phyloP scores from a whole-genome alignment of 345 rosid genomes.

The Hibiscus trionum region DNA sequence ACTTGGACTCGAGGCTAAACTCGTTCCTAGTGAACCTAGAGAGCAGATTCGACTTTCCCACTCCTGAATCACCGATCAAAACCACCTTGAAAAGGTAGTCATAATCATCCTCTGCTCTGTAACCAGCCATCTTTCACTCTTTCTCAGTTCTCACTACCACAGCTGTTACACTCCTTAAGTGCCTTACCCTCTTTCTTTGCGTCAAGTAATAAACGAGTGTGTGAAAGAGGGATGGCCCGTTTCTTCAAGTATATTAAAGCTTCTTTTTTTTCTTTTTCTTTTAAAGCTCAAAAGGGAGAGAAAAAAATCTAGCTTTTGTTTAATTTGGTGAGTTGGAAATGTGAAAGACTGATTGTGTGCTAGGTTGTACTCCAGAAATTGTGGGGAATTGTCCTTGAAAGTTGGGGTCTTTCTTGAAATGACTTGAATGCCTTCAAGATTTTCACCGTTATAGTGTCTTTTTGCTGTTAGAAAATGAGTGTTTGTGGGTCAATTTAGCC shows the following conservation, averaged over 20 bases:
- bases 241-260: not conserved
- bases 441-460: not conserved
- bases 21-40: slow-evolving; percentile 90
- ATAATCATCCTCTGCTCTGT: slow-evolving; percentile 92
- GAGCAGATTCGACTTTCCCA: slow-evolving; percentile 87
- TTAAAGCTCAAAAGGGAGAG: not conserved
- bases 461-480: not conserved
- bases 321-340: slow-evolving; percentile 9
- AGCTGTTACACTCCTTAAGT: not conserved
- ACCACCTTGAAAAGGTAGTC: slow-evolving; percentile 89
- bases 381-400: not conserved
- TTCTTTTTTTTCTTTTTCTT: not conserved
- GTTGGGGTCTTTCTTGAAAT: not conserved
- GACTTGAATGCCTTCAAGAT: not conserved
- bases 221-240: not conserved
- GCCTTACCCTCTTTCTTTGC: not conserved
- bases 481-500: not conserved
- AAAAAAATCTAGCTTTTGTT: not conserved
- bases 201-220: slow-evolving; percentile 3
- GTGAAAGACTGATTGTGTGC: slow-evolving; percentile 20
- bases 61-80: slow-evolving; percentile 88
- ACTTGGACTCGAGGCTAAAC: slow-evolving; percentile 89
- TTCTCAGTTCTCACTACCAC: slow-evolving; percentile 10
- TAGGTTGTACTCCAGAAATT: slow-evolving; percentile 14
- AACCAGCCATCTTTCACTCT: slow-evolving; percentile 58